phyloP scores from a whole-genome alignment of 345 rosid species.

The Heritiera fomes region DNA sequence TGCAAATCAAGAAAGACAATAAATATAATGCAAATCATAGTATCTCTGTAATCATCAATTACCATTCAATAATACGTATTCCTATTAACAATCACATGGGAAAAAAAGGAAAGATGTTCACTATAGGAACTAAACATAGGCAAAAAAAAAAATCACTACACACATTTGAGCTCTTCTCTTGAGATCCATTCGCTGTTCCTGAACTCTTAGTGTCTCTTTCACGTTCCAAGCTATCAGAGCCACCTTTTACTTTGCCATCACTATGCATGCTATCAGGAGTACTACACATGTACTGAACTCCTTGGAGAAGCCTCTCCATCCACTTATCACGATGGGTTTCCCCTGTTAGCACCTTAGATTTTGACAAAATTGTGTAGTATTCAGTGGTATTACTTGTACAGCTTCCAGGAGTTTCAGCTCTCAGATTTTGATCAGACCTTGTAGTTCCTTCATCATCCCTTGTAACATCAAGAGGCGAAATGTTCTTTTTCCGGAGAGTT shows the following conservation, averaged over 20 bases:
- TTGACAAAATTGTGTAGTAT: slow-evolving; percentile 52
- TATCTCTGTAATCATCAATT: slow-evolving; percentile 25
- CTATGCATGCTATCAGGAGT: slow-evolving; percentile 39
- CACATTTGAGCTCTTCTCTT: slow-evolving; percentile 52
- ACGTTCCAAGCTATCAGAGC: slow-evolving; percentile 38
- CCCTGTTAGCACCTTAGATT: slow-evolving; percentile 67
- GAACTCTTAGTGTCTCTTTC: slow-evolving; percentile 30
- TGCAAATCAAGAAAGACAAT: slow-evolving; percentile 32
- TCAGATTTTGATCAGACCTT: slow-evolving; percentile 46
- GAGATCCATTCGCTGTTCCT: slow-evolving; percentile 44
- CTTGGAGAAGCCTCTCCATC: slow-evolving; percentile 85
- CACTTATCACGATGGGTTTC: slow-evolving; percentile 82
- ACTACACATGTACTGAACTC: slow-evolving; percentile 63
- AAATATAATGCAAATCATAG: slow-evolving; percentile 13
- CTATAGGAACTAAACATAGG: not conserved
- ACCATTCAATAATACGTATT: not conserved
- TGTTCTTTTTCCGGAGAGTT: slow-evolving; percentile 25
- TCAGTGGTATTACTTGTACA: slow-evolving; percentile 58
- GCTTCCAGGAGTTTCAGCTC: slow-evolving; percentile 88
- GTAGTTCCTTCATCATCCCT: slow-evolving; percentile 61
- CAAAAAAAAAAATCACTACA: slow-evolving; percentile 3
- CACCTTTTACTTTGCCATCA: slow-evolving; percentile 42
- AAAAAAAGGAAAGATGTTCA: not conserved
- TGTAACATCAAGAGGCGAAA: slow-evolving; percentile 73
- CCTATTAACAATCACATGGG: slow-evolving; percentile 6